Percentiles rank a stretch among this genome's conserved stretches.
phyloP scores from a whole-genome alignment of 2,329 filamentous ascomycete species.

The Catunica adiposa region DNA sequence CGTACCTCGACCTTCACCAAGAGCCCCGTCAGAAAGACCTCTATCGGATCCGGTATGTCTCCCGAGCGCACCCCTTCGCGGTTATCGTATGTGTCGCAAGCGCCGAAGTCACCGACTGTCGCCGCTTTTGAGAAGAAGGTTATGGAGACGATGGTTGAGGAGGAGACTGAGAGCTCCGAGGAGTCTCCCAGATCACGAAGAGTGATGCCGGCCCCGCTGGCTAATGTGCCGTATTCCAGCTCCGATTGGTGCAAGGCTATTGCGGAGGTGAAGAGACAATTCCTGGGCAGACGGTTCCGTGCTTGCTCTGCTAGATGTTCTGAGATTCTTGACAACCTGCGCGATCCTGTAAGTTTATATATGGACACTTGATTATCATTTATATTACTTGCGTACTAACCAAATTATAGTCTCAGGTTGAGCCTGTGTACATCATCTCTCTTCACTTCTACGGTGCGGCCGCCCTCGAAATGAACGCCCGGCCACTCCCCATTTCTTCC shows the following conservation, averaged over 20 bases:
- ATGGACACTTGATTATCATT: no score
- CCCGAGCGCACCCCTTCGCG: conserved; percentile 19
- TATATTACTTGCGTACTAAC: no score
- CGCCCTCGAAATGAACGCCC: conserved; percentile 40
- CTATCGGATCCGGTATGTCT: conserved; percentile 6
- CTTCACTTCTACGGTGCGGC: conserved; percentile 45
- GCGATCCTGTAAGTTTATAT: conserved; percentile 25
- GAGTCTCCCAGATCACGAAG: conserved; percentile 6
- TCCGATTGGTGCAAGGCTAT: conserved; percentile 36
- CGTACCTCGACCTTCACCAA: conserved; percentile 2
- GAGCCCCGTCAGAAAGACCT: conserved; percentile 7
- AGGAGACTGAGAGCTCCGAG: not conserved
- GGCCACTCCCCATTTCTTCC: conserved; percentile 29
- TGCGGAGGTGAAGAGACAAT: conserved; percentile 37
- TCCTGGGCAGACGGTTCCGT: conserved; percentile 33
- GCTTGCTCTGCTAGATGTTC: conserved; percentile 36
- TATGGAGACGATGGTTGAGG: not conserved
- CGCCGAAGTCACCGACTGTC: not conserved
- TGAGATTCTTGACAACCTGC: conserved; percentile 34
- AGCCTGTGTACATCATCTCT: conserved; percentile 40
- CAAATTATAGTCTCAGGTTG: conserved; percentile 23
- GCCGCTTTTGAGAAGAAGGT: not conserved
- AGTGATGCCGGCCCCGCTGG: conserved; percentile 14
- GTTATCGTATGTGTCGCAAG: conserved; percentile 15
- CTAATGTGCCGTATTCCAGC: conserved; percentile 26